Evolutionary conservation across 768 basidiomycete species (phyloP), one percentile per base, ranked within the genome.

Genomic region (Trametes coccinea): DNA sequence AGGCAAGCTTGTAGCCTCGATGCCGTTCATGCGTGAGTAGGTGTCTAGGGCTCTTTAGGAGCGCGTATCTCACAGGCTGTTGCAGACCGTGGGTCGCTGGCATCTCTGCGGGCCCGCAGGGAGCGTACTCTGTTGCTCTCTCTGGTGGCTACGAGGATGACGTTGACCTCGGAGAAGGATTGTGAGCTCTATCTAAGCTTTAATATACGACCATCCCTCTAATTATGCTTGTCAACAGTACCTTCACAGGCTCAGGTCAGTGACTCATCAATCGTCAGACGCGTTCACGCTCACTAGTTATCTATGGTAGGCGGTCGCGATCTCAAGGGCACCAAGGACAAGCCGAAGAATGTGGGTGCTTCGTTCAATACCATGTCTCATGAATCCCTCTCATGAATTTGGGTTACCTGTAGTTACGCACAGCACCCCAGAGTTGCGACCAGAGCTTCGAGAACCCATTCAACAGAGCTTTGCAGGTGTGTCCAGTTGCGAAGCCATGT

Each of bases 101-200:
- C 0, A 95, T 97, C 46, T 79, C 86, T 8, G 82, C 82, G 33
- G 80, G 87, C 2, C 75, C 75, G 0, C 62, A 87, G 5, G 94
- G 95, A 2, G 90, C 92, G 2, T 91, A 89, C 65, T 93, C 91
- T 45, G 83, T 97, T 13, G 93, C 90, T 2, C 82, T 96, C 3
- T 93, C 91, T 43, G 95, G 95, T 10, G 94, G 92, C 2, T 94
- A 94, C 59, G 88, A 90, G 34, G 92, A 93, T 56, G 92, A 93
- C 66, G 82, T 93, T 16, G 92, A 94, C 63, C 71, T 85, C 14
- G 92, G 92, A 56, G 88, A 92, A 63, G 89, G 81, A 11, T 93
- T 93, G 91, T 92, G 69, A 74, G 90, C 11, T 11, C 5, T 84
- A 33, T 7, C 3, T 43, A 8, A 37, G 34, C 34, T 37, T 6